phyloP scores from a whole-genome alignment of 2,329 filamentous ascomycete genomes.

The Aureobasidium zeae region DNA sequence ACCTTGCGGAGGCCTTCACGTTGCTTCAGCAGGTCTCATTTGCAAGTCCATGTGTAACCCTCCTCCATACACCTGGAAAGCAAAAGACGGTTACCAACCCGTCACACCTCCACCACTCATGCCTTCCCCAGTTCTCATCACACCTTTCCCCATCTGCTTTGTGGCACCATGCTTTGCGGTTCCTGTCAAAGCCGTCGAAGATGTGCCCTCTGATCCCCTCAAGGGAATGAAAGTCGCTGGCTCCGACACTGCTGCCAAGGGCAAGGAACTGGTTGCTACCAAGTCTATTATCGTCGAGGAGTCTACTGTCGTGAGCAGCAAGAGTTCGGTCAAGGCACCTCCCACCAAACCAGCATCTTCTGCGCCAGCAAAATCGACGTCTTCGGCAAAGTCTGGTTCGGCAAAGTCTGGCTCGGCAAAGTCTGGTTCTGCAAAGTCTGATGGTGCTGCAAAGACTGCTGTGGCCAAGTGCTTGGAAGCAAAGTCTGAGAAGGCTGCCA shows the following conservation, averaged over 20 bases:
- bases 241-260: not conserved
- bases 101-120: not conserved
- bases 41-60: not conserved
- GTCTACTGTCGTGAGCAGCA: not conserved
- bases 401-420: not conserved
- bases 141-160: not conserved
- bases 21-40: not conserved
- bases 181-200: not conserved
- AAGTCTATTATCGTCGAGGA: not conserved
- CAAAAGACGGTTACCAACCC: constrained; percentile 20
- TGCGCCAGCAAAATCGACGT: not conserved
- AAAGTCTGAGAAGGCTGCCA: not conserved
- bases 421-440: no score
- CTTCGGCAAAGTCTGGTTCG: not conserved
- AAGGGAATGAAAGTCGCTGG: not conserved
- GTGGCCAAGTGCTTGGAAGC: not conserved
- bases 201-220: not conserved
- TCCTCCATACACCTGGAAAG: constrained; percentile 23
- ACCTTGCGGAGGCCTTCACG: not conserved
- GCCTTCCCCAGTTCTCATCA: not conserved
- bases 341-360: not conserved
- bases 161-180: not conserved
- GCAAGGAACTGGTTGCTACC: not conserved
- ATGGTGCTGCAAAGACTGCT: not conserved
- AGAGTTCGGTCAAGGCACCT: not conserved